Conservation (phyloP, 2,329 filamentous ascomycete genomes). For the Sporothrix brunneoviolacea region DNA sequence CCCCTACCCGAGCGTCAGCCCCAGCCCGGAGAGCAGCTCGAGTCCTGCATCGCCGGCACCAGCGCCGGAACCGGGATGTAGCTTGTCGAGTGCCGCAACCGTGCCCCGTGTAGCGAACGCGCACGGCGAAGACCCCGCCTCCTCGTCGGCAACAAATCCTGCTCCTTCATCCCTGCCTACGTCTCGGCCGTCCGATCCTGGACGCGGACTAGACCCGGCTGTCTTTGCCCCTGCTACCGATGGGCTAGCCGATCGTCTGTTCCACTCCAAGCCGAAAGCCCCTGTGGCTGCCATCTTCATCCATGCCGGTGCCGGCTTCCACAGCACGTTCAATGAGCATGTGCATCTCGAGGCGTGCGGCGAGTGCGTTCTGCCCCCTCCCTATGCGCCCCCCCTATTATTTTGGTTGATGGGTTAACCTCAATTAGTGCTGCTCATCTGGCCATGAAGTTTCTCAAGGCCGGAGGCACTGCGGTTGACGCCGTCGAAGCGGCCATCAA, state of each 20-base stretch:
- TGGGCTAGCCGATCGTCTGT: constrained; percentile 23
- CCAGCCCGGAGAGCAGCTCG: neutral
- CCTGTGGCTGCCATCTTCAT: constrained; percentile 69
- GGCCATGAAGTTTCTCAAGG: constrained; percentile 73
- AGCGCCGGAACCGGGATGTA: neutral
- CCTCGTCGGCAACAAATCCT: too few species aligned
- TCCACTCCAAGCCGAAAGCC: constrained; percentile 16
- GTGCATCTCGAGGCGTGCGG: constrained; percentile 81
- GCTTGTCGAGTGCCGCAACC: too few species aligned
- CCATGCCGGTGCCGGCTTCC: constrained; percentile 91
- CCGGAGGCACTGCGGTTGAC: constrained; percentile 74
- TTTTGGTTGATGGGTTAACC: neutral
- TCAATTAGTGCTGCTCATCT: constrained; percentile 65
- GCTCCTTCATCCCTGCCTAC: too few species aligned
- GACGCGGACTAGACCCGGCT: neutral
- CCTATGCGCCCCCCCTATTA: neutral
- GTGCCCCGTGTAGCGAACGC: too few species aligned
- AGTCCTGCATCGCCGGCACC: neutral
- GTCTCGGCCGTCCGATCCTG: neutral
- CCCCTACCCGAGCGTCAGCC: constrained; percentile 16
- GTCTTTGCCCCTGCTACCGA: constrained; percentile 9
- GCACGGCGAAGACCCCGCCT: too few species aligned
- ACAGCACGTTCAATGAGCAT: constrained; percentile 78
- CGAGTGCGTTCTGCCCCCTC: constrained; percentile 54
- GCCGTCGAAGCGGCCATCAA: constrained; percentile 86